A percentile compares a stretch with the other conserved stretches of the same genome.
Evolutionary conservation across 139 green algal species (phyloP).

Genomic region (Marvania coccoides): DNA sequence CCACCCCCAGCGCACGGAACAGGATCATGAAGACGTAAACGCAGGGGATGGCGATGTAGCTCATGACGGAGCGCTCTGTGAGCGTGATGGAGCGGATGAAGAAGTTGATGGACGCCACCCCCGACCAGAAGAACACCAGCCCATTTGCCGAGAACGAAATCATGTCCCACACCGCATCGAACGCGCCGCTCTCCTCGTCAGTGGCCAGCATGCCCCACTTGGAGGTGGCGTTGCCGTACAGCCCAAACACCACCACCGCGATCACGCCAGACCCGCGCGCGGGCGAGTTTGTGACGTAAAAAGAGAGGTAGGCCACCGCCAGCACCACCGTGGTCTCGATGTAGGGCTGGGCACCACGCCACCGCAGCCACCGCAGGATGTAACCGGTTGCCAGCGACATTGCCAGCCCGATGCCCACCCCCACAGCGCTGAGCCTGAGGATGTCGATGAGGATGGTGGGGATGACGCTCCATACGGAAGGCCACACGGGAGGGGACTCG

Average conservation of each 20-base stretch:
- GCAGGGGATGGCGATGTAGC: conserved; percentile 26
- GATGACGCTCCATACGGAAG: conserved; percentile 21
- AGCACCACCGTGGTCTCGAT: conserved; percentile 62
- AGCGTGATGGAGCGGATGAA: conserved; percentile 34
- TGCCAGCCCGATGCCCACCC: conserved; percentile 44
- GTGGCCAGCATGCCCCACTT: conserved; percentile 50
- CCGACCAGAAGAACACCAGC: conserved; percentile 85
- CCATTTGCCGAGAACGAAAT: conserved; percentile 47
- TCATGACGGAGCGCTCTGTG: conserved; percentile 11
- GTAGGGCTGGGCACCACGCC: conserved; percentile 24
- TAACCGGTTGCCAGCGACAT: conserved; percentile 38
- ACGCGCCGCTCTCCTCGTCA: conserved; percentile 8
- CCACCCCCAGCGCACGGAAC: conserved; percentile 31
- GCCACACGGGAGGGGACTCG: not conserved
- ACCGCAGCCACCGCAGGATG: conserved; percentile 48
- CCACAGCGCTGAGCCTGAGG: conserved; percentile 30
- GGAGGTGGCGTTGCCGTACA: conserved; percentile 69
- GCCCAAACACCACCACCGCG: conserved; percentile 76
- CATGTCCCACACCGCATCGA: conserved; percentile 40
- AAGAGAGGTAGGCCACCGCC: conserved; percentile 65
- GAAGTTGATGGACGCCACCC: conserved; percentile 69
- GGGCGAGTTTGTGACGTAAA: conserved; percentile 61
- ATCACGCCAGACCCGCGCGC: conserved; percentile 55
- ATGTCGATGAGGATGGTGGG: conserved; percentile 21
- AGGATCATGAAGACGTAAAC: conserved; percentile 47